These are phyloP conservation scores for Chlorella sorokiniana DNA, from an alignment of 139 green algal species.

Conservation along the genomic window DNA sequence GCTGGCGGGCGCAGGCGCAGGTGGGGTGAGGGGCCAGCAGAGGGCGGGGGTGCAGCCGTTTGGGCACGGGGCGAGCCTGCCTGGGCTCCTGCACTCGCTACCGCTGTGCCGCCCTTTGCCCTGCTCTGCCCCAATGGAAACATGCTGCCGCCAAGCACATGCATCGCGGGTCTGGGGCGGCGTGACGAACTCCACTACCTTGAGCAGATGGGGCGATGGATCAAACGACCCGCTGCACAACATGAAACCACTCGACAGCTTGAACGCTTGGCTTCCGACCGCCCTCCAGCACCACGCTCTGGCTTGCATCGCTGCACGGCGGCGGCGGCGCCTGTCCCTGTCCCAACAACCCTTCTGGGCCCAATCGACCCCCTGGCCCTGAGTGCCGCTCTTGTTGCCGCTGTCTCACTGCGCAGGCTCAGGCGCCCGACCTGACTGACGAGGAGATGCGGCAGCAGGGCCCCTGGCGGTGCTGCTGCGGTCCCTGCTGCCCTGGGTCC, in stretches of 20 bases:
- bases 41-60: too few relatives aligned
- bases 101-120: neutral
- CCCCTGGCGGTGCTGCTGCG: slow-evolving; percentile 74
- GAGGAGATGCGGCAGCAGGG: slow-evolving; percentile 63
- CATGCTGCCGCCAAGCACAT: neutral
- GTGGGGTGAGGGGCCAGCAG: neutral
- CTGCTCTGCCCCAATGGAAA: neutral
- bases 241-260: neutral
- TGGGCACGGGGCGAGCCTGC: too few relatives aligned
- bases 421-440: slow-evolving; percentile 9
- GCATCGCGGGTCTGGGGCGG: neutral
- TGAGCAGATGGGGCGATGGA: neutral
- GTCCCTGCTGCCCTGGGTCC: slow-evolving; percentile 81
- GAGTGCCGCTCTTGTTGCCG: neutral
- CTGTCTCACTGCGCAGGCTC: neutral
- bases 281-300: neutral
- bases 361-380: neutral
- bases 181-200: neutral
- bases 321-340: too few relatives aligned
- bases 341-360: neutral
- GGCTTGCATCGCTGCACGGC: too few relatives aligned
- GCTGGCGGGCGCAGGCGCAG: slow-evolving; percentile 34
- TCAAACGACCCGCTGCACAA: neutral
- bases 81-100: too few relatives aligned
- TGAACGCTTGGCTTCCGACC: neutral